Percentiles rank a stretch among this genome's conserved stretches.
These are phyloP conservation scores for Metschnikowia cubensis DNA, from an alignment of 805 yeast species.

Conservation along the genomic window DNA sequence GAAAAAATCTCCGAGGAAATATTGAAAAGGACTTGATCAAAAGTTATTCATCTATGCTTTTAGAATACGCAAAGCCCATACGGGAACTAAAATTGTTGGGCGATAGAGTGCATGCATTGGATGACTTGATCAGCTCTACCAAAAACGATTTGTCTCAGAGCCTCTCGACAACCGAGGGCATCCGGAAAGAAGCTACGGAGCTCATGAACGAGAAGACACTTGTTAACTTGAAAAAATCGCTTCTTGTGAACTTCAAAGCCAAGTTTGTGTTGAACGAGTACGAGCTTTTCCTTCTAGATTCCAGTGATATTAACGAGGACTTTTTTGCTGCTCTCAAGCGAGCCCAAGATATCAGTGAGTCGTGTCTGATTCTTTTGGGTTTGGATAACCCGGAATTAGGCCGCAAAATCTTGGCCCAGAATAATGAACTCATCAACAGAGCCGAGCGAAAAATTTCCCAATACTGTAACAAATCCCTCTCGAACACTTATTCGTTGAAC, in stretches of 20 bases:
- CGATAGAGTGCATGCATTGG: conserved; percentile 10
- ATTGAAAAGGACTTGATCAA: conserved; percentile 58
- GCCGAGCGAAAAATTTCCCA: conserved; percentile 28
- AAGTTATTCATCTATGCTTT: conserved; percentile 40
- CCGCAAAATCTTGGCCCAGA: conserved; percentile 55
- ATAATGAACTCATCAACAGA: conserved; percentile 46
- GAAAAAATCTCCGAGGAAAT: conserved; percentile 57
- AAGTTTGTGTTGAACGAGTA: conserved; percentile 66
- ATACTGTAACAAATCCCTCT: conserved; percentile 32
- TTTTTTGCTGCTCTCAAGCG: conserved; percentile 60
- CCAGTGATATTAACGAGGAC: conserved; percentile 44
- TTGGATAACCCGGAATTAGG: conserved; percentile 67
- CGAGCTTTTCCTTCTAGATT: conserved; percentile 59
- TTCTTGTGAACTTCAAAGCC: conserved; percentile 51
- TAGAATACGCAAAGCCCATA: conserved; percentile 32
- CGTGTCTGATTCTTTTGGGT: conserved; percentile 67
- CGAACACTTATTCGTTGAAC: conserved; percentile 28
- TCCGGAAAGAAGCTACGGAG: conserved; percentile 23
- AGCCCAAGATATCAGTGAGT: conserved; percentile 60
- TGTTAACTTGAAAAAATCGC: conserved; percentile 46
- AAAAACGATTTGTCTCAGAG: conserved; percentile 35
- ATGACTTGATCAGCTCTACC: conserved; percentile 26
- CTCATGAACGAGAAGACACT: conserved; percentile 29
- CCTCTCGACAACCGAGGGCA: conserved; percentile 19
- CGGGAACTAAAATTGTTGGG: conserved; percentile 21